Conservation (phyloP, 2,329 filamentous ascomycete genomes). For the Alternaria incomplexa region DNA sequence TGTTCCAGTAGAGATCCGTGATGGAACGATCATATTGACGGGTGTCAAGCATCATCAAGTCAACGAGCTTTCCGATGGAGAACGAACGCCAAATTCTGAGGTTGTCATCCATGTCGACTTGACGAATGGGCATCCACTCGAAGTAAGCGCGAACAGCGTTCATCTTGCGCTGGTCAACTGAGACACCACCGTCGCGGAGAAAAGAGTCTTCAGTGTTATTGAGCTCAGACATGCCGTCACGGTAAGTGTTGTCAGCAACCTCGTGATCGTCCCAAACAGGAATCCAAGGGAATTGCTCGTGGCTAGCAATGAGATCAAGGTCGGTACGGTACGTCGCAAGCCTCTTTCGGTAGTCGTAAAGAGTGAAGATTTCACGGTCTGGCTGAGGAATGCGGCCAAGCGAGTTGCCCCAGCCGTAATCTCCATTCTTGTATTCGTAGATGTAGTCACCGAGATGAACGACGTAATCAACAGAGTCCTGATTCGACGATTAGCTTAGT, state of each 20-base stretch:
- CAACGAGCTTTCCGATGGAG: constrained; percentile 50
- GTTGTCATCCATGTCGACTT: constrained; percentile 54
- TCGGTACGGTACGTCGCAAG: constrained; percentile 51
- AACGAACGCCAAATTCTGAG: constrained; percentile 52
- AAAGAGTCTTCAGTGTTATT: constrained; percentile 55
- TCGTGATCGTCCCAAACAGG: constrained; percentile 56
- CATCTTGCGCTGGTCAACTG: constrained; percentile 55
- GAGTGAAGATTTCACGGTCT: constrained; percentile 47
- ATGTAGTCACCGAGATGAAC: constrained; percentile 53
- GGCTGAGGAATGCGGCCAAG: constrained; percentile 43
- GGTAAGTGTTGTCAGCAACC: constrained; percentile 51
- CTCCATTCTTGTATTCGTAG: constrained; percentile 50
- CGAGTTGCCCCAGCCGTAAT: constrained; percentile 45
- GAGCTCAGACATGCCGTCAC: constrained; percentile 48
- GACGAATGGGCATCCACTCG: constrained; percentile 54
- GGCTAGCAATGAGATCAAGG: constrained; percentile 47
- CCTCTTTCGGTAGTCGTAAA: constrained; percentile 55
- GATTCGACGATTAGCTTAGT: constrained; percentile 10
- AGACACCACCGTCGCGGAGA: constrained; percentile 46
- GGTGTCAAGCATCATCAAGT: constrained; percentile 54
- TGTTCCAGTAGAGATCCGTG: constrained; percentile 61
- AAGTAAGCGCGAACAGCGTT: constrained; percentile 55
- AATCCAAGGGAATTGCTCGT: constrained; percentile 53
- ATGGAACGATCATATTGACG: constrained; percentile 53
- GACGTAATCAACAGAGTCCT: constrained; percentile 53